phyloP scores from a whole-genome alignment of 2,329 filamentous ascomycete species.

The Dactylellina parvicollis region DNA sequence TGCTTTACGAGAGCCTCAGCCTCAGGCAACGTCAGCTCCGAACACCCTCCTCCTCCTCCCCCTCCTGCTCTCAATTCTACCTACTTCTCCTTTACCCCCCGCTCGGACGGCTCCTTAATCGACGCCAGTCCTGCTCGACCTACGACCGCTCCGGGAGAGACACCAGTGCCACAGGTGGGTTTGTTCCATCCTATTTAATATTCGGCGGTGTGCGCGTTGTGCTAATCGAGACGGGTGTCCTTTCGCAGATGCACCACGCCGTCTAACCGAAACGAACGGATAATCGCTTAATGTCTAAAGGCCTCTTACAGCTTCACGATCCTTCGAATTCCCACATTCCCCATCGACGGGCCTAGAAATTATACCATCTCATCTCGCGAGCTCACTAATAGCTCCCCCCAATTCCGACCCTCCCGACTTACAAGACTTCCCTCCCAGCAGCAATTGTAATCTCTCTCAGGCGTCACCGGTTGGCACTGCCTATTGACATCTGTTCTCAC shows the following conservation, averaged over 20 bases:
- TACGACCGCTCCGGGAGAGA: constrained; percentile 28
- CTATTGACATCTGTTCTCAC: constrained; percentile 42
- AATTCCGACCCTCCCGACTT: constrained; percentile 13
- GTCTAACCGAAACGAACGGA: constrained; percentile 46
- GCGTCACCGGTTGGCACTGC: constrained; percentile 53
- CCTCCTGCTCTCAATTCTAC: too few species aligned
- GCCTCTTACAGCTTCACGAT: constrained; percentile 54
- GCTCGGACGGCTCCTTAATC: constrained; percentile 33
- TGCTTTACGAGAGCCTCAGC: constrained; percentile 22
- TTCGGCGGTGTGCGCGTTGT: constrained; percentile 30
- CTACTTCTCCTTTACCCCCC: neutral
- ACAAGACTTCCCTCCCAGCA: constrained; percentile 11
- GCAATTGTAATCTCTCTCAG: constrained; percentile 51
- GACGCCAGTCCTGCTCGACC: constrained; percentile 20
- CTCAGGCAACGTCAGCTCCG: constrained; percentile 29
- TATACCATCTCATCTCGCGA: neutral
- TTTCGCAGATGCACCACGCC: constrained; percentile 37
- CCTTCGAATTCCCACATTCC: constrained; percentile 41
- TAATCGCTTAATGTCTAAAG: constrained; percentile 55
- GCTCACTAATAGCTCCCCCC: neutral
- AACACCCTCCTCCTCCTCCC: neutral
- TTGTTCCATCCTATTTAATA: neutral
- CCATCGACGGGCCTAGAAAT: constrained; percentile 36
- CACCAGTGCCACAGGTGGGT: constrained; percentile 41
- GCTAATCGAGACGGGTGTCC: constrained; percentile 5